Base-by-base conservation (phyloP, 1,284 basidiomycete genomes). In the Tilletia caries region DNA sequence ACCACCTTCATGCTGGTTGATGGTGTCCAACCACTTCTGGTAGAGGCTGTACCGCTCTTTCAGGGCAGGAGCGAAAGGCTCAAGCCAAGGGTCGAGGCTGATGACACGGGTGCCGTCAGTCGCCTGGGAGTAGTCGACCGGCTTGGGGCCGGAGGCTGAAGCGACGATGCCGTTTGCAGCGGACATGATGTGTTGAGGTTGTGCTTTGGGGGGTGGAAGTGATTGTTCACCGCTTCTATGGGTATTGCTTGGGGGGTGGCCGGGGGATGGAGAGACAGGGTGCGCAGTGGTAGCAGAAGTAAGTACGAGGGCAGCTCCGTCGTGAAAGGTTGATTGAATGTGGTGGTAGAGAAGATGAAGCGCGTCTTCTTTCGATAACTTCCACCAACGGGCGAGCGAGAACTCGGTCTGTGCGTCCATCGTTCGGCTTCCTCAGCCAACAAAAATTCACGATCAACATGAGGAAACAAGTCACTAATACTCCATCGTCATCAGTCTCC, bases 1-100 rank as follows among this genome's bases (percentile, higher is more conserved):
- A 41, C 95, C 93, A 43, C 79, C 79, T 65, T 81, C 80, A 65
- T 74, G 65, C 15, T 67, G 29, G 13, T 71, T 44, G 70, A 81
- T 81, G 66, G 67, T 72, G 54, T 76, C 62, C 18, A 70, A 29
- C 78, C 78, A 81, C 46, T 73, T 71, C n/a, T 65, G 2, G 65
- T 76, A 81, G 66, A 73, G 29, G 25, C 75, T 52, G 64, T 79
- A 76, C 20, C 79, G 71, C 43, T 75, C 67, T n/a, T 74, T 69
- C 13, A 81, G 71, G 3, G 76, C 74, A 3, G 73, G 73, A 13
- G 74, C 76, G 23, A 77, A 81, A 2, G 79, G 79, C 68, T 81
- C 79, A 27, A 81, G 74, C 78, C 78, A 81, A 12, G 79, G 79
- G 66, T 81, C 79, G n/a, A 73, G 69, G 43, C 48, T 75, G 25